phyloP scores from a whole-genome alignment of 805 yeast species.

The Candida verbasci region DNA sequence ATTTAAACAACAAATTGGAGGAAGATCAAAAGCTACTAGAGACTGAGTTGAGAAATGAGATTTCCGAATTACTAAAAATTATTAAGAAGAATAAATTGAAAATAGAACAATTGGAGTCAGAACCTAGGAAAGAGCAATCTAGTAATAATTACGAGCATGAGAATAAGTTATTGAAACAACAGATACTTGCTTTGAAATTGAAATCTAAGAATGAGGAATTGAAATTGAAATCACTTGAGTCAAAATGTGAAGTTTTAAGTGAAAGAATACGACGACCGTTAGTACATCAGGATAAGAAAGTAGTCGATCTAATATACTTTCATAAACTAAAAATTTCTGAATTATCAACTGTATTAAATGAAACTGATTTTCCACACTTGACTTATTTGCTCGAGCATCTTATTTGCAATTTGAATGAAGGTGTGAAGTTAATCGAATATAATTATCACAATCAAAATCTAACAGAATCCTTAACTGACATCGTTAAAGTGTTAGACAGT shows the following conservation, averaged over 20 bases:
- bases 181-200: background rate
- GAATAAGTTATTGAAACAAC: background rate
- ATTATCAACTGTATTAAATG: too few relatives aligned
- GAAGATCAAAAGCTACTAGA: constrained; percentile 41
- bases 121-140: too few relatives aligned
- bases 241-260: constrained; percentile 1
- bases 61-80: constrained; percentile 18
- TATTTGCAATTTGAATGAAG: constrained; percentile 3
- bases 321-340: background rate
- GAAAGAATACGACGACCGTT: too few relatives aligned
- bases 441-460: constrained; percentile 1
- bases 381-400: too few relatives aligned
- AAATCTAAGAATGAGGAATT: constrained; percentile 1
- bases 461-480: background rate
- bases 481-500: background rate
- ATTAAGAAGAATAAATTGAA: constrained; percentile 13
- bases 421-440: constrained; percentile 4
- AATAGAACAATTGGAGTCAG: constrained; percentile 17
- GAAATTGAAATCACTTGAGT: constrained; percentile 3
- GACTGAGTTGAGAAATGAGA: constrained; percentile 35
- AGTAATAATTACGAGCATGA: background rate
- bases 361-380: too few relatives aligned
- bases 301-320: background rate
- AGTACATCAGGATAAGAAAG: too few relatives aligned
- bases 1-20: constrained; percentile 48